Percentiles rank a stretch among this genome's conserved stretches.
These are phyloP conservation scores for Brettanomyces custersianus DNA, from an alignment of 805 yeast species.

Conservation along the genomic window DNA sequence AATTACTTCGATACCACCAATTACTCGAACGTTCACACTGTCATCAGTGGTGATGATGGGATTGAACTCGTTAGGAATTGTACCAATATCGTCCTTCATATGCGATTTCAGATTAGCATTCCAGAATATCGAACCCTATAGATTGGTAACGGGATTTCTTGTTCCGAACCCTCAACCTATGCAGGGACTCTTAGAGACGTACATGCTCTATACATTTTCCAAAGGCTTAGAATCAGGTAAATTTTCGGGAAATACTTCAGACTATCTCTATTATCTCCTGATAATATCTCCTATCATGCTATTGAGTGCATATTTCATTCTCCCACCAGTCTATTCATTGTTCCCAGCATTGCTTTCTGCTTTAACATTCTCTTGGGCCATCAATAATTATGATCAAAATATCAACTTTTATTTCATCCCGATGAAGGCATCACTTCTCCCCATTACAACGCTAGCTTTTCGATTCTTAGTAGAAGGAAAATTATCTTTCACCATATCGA, in stretches of 20 bases:
- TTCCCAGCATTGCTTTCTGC: conserved; percentile 39
- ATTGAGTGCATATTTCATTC: conserved; percentile 20
- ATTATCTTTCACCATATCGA: conserved; percentile 29
- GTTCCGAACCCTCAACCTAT: conserved; percentile 33
- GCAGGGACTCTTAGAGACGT: conserved; percentile 42
- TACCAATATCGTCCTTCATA: conserved; percentile 15
- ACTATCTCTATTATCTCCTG: conserved; percentile 46
- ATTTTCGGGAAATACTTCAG: conserved; percentile 40
- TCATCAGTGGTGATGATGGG: conserved; percentile 38
- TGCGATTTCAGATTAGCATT: conserved; percentile 24
- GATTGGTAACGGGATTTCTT: conserved; percentile 42
- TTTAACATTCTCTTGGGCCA: conserved; percentile 54
- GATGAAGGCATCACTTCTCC: conserved; percentile 46
- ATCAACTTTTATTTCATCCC: conserved; percentile 48
- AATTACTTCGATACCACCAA: conserved; percentile 45
- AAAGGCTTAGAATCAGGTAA: conserved; percentile 46
- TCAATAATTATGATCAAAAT: conserved; percentile 42
- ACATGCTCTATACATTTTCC: conserved; percentile 49
- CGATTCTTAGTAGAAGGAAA: conserved; percentile 37
- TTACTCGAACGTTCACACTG: conserved; percentile 48
- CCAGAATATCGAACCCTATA: conserved; percentile 32
- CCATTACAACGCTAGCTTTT: conserved; percentile 33
- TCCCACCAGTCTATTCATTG: conserved; percentile 22
- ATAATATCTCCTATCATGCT: conserved; percentile 40
- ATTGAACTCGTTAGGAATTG: conserved; percentile 24